A percentile compares a stretch with the other conserved stretches of the same genome.
Evolutionary conservation across 2,329 filamentous ascomycete species (phyloP).

Genomic region (Aurifilum marmelostoma): DNA sequence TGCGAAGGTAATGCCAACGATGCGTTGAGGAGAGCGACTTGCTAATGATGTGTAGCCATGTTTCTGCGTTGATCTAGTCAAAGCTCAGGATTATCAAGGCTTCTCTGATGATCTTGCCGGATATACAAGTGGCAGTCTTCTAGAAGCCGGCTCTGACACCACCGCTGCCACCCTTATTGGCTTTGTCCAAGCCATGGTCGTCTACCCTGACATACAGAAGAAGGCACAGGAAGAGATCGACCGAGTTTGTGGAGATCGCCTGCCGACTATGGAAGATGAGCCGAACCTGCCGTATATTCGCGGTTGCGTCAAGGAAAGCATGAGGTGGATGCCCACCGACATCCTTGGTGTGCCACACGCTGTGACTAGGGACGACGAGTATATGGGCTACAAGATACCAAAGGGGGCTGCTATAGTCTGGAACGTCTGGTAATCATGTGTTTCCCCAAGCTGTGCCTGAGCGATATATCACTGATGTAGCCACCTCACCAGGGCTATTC

Average conservation of each 20-base stretch:
- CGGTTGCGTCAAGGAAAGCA: constrained; percentile 46
- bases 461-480: neutral
- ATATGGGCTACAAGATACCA: constrained; percentile 51
- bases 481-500: constrained; percentile 38
- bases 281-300: constrained; percentile 46
- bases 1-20: constrained; percentile 28
- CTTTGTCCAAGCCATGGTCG: constrained; percentile 52
- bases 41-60: constrained; percentile 33
- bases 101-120: constrained; percentile 39
- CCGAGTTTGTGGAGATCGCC: constrained; percentile 44
- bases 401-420: constrained; percentile 47
- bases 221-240: constrained; percentile 47
- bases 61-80: constrained; percentile 34
- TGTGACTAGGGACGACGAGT: constrained; percentile 46
- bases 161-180: constrained; percentile 45
- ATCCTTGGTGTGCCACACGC: constrained; percentile 48
- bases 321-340: constrained; percentile 49
- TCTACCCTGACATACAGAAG: constrained; percentile 47
- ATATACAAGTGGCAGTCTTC: constrained; percentile 42
- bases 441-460: neutral
- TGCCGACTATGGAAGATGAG: constrained; percentile 45
- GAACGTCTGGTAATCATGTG: constrained; percentile 34
- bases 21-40: neutral
- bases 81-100: constrained; percentile 30
- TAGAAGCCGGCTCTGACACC: constrained; percentile 49